These are phyloP conservation scores for Boletellus ananiceps DNA, from an alignment of 768 basidiomycete genomes.

Conservation along the genomic window DNA sequence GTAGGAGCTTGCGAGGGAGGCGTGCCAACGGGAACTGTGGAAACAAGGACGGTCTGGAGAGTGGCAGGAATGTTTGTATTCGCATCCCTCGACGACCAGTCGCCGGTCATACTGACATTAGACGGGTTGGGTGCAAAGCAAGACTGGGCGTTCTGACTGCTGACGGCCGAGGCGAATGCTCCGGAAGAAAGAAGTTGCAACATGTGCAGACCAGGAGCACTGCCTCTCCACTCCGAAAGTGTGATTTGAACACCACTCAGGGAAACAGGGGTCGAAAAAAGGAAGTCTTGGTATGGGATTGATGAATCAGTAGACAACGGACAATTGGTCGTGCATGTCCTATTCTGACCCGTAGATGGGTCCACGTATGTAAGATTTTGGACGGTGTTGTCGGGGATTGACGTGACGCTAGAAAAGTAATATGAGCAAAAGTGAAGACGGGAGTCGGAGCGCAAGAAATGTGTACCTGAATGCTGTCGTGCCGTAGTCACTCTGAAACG, in stretches of 20 bases:
- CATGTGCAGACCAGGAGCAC: conserved; percentile 78
- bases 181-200: conserved; percentile 92
- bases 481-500: conserved; percentile 73
- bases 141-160: conserved; percentile 53
- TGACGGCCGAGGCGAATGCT: conserved; percentile 77
- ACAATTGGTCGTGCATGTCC: conserved; percentile 74
- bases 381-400: conserved; percentile 85
- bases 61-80: conserved; percentile 80
- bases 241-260: conserved; percentile 90
- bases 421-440: conserved; percentile 4
- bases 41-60: conserved; percentile 65
- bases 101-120: conserved; percentile 59
- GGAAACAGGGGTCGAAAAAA: conserved; percentile 59
- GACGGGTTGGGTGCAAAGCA: conserved; percentile 80
- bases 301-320: conserved; percentile 74
- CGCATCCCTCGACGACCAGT: conserved; percentile 61
- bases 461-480: conserved; percentile 83
- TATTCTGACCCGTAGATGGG: conserved; percentile 65
- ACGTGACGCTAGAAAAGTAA: conserved; percentile 56
- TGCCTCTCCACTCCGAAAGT: conserved; percentile 70
- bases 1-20: conserved; percentile 59
- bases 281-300: conserved; percentile 89
- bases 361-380: conserved; percentile 76
- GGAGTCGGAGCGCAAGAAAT: background rate
- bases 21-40: conserved; percentile 63